phyloP scores from a whole-genome alignment of 176 grass and related monocot genomes.

The Alloteropsis semialata region DNA sequence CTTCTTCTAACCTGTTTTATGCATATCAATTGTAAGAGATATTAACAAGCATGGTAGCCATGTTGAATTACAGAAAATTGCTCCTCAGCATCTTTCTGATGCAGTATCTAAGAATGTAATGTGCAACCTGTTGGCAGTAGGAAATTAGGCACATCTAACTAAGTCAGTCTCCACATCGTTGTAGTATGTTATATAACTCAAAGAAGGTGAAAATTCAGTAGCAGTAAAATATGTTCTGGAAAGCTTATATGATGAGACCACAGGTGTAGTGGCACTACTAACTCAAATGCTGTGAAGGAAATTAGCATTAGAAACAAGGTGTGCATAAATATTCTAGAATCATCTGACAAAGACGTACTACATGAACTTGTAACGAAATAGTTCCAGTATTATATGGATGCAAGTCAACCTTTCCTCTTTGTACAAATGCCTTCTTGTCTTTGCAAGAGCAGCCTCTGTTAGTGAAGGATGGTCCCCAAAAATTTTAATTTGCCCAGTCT shows the following conservation, averaged over 20 bases:
- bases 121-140: background rate
- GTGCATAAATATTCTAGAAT: background rate
- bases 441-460: slow-evolving; percentile 89
- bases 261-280: background rate
- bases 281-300: background rate
- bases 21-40: slow-evolving; percentile 29
- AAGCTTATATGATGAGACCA: slow-evolving; percentile 10
- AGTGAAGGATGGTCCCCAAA: slow-evolving; percentile 82
- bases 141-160: background rate
- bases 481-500: slow-evolving; percentile 91
- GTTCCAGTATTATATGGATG: background rate
- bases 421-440: slow-evolving; percentile 83
- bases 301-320: slow-evolving; percentile 7
- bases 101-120: slow-evolving; percentile 3
- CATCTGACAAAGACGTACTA: background rate
- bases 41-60: background rate
- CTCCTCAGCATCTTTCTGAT: background rate
- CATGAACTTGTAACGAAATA: background rate
- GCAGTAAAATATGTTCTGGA: background rate
- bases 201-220: background rate
- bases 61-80: slow-evolving; percentile 1
- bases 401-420: slow-evolving; percentile 86
- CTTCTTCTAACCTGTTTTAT: slow-evolving; percentile 76
- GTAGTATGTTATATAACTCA: background rate
- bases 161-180: background rate